phyloP scores from a whole-genome alignment of 1,139 yeast species.

The Taphrina flavorubra region DNA sequence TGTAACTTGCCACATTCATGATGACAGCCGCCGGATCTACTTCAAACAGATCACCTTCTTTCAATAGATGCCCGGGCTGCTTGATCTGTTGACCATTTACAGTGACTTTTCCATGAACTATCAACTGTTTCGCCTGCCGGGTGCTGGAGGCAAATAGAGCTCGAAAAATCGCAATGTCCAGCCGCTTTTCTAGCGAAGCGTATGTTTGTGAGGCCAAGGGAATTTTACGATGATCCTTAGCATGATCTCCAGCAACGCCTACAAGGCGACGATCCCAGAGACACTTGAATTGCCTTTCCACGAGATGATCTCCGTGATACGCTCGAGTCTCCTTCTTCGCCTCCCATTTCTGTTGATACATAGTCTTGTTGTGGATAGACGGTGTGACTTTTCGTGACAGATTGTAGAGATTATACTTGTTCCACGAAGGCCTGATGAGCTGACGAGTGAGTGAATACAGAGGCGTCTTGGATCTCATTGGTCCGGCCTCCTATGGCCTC shows the following conservation, averaged over 20 bases:
- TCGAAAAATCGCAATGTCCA: constrained; percentile 88
- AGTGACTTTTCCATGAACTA: constrained; percentile 77
- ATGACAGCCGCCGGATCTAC: constrained; percentile 87
- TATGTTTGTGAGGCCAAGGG: constrained; percentile 89
- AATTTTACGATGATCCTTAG: constrained; percentile 54
- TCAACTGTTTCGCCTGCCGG: constrained; percentile 91
- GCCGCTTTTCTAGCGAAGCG: constrained; percentile 83
- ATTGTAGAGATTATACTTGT: constrained; percentile 88
- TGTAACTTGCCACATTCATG: constrained; percentile 53
- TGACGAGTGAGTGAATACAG: constrained; percentile 31
- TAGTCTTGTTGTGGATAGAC: constrained; percentile 62
- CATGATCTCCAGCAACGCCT: constrained; percentile 38
- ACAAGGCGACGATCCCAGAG: constrained; percentile 44
- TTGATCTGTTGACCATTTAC: constrained; percentile 78
- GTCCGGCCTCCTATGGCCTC: background rate
- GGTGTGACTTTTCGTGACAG: constrained; percentile 69
- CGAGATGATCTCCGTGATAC: constrained; percentile 92
- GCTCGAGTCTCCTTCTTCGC: constrained; percentile 92
- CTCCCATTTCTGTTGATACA: constrained; percentile 89
- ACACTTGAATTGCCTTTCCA: constrained; percentile 72
- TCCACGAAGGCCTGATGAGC: constrained; percentile 79
- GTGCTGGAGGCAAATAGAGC: constrained; percentile 92
- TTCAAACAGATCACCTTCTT: constrained; percentile 84
- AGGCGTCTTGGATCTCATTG: constrained; percentile 30
- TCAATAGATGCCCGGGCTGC: constrained; percentile 79